Evolutionary conservation across 106 monocot species (phyloP), one percentile per base, ranked within the genome.

Genomic region (Acanthochlamys bracteata): DNA sequence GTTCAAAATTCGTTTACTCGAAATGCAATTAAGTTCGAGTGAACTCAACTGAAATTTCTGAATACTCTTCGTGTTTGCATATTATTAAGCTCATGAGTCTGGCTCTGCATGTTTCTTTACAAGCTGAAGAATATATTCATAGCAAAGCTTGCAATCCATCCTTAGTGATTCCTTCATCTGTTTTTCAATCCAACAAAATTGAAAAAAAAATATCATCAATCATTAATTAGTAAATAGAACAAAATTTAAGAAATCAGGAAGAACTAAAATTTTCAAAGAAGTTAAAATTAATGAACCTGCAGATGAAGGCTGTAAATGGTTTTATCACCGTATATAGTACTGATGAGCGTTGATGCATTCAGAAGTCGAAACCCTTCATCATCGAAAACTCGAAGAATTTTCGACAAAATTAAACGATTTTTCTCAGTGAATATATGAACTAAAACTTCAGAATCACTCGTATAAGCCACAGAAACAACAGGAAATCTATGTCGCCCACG

Each of bases 221-320:
- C 47, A 70, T 11, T 70, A 22, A 15, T 25, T 9, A 39, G n/a
- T 0, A 49, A 52, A n/a, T n/a, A n/a, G 20, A 25, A 51, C n/a
- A n/a, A 25, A 0, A 25, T 20, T 53, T 14, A 26, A 53, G 41
- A 73, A 22, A 45, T 51, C 45, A 8, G 14, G 45, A 46, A 10
- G 45, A 14, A 46, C 8, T 13, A 13, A 51, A 51, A 15, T 51
- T 63, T 19, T 20, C 10, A 52, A 33, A 16, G 10, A 12, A 42
- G 11, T 14, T 42, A 17, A 71, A 57, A 88, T 80, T 83, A 33
- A 33, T 33, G 6, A 33, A 33, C 33, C 33, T 33, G 33, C 1
- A 88, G 78, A 69, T 83, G 88, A 53, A 88, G 68, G 51, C 61
- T 83, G 61, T 75, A 78, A 27, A 83, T 69, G 7, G 20, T 72